Evolutionary conservation across 805 yeast genomes (phyloP), one percentile per base, ranked within the genome.

Genomic region (Starmerella powellii): DNA sequence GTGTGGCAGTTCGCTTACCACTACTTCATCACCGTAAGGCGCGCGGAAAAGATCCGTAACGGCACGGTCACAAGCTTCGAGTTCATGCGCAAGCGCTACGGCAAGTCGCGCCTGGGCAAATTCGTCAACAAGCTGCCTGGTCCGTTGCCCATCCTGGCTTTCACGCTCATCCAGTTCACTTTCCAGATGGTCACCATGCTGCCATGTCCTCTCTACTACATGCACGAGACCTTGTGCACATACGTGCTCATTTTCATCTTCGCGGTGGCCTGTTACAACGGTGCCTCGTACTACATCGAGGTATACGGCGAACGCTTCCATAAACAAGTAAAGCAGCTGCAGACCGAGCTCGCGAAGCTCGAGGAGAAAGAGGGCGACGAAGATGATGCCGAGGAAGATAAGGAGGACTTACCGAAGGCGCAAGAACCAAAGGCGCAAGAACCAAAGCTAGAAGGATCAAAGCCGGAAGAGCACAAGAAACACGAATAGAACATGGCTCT

Each of bases 221-320:
- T 71, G 34, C 72, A 77, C 58, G 78, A 79, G 54, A 62, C 64
- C 34, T 72, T 82, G 2, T 83, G 91, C 20, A 73, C 78, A 1
- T 50, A 68, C 1, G 87, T 86, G 56, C 69, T 88, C 49, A 62
- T 74, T 2, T 68, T 72, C 38, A 83, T 88, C n/a, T 86, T 87
- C 52, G 59, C 77, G 35, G 71, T 74, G 59, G 93, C 97, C 1
- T 69, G 86, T 32, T 85, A 80, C 59, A 87, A 91, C 51, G 98
- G 98, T 23, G 98, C 97, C 2, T 84, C 94, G 0, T 88, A 84
- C 58, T 88, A 88, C 59, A 71, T 91, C 43, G 97, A 88, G 55
- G 79, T 80, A 38, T 91, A 86, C 62, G 97, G 97, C 17, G 80
- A 78, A 58, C 73, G 87, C 50, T 78, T 86, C 56, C 94, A 86